Conservation (phyloP, 352 stramenopile species). For the Globisporangium paddicum region DNA sequence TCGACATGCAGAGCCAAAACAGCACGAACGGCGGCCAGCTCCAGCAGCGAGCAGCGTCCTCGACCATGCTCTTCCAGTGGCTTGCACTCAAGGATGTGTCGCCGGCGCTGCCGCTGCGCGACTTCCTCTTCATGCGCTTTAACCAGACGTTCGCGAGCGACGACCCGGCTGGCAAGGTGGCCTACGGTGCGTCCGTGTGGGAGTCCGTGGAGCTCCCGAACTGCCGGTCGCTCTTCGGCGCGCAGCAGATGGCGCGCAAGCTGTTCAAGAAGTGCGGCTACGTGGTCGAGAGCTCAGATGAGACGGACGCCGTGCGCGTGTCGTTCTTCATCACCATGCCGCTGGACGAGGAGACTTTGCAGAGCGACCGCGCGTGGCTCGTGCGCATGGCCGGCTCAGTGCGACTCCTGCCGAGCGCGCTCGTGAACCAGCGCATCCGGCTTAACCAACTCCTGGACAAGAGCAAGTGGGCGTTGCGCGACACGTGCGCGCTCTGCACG, state of each 20-base stretch:
- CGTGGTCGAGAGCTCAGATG: conserved; percentile 67
- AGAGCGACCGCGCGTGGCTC: conserved; percentile 50
- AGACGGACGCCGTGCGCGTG: conserved; percentile 56
- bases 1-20: conserved; percentile 23
- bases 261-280: conserved; percentile 63
- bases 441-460: conserved; percentile 59
- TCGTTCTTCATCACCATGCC: conserved; percentile 69
- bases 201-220: conserved; percentile 59
- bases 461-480: conserved; percentile 42
- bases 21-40: neutral
- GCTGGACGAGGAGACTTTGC: conserved; percentile 28
- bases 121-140: conserved; percentile 83
- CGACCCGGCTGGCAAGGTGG: conserved; percentile 19
- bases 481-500: conserved; percentile 63
- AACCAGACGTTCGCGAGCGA: conserved; percentile 49
- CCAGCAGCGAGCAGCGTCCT: conserved; percentile 11
- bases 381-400: conserved; percentile 50
- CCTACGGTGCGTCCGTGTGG: conserved; percentile 60
- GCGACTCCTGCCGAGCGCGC: conserved; percentile 51
- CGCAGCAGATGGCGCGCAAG: conserved; percentile 41
- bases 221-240: conserved; percentile 44
- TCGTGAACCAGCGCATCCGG: conserved; percentile 71
- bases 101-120: conserved; percentile 46
- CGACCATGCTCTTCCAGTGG: conserved; percentile 57
- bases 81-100: conserved; percentile 59